Percentiles rank a stretch among this genome's conserved stretches.
phyloP scores from a whole-genome alignment of 345 rosid species.

The Kandelia obovata region DNA sequence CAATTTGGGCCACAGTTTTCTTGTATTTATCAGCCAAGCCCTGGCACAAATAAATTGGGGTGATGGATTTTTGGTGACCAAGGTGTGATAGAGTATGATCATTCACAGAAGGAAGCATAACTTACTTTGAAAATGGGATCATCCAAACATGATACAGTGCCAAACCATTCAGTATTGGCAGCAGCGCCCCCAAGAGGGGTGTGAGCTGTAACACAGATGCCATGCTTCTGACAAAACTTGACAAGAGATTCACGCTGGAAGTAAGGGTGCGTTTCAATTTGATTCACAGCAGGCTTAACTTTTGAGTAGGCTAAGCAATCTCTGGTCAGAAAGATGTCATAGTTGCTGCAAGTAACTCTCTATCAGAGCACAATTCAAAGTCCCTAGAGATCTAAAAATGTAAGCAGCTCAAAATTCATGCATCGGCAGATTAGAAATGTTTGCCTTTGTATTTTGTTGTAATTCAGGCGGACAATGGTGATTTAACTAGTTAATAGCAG shows the following conservation, averaged over 20 bases:
- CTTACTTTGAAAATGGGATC: slow-evolving; percentile 71
- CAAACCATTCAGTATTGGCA: slow-evolving; percentile 72
- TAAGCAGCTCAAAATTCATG: background rate
- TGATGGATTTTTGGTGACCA: too few species aligned
- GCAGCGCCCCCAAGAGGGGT: slow-evolving; percentile 81
- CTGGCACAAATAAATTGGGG: slow-evolving; percentile 27
- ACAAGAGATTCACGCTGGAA: slow-evolving; percentile 88
- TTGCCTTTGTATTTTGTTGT: background rate
- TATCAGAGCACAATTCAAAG: slow-evolving; percentile 9
- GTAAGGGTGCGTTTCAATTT: slow-evolving; percentile 87
- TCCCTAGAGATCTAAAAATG: background rate
- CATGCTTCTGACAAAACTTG: slow-evolving; percentile 87
- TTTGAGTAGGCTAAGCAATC: slow-evolving; percentile 91
- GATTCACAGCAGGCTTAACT: slow-evolving; percentile 96
- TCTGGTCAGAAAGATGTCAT: slow-evolving; percentile 74
- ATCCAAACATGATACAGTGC: slow-evolving; percentile 71
- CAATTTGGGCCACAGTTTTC: slow-evolving; percentile 69
- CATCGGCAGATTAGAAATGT: background rate
- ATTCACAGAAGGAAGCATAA: background rate
- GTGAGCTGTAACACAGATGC: slow-evolving; percentile 74
- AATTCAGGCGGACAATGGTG: too few species aligned
- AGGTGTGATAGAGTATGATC: background rate
- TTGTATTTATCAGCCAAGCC: slow-evolving; percentile 70
- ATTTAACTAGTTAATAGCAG: too few species aligned
- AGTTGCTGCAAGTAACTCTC: slow-evolving; percentile 58